A percentile compares a stretch with the other conserved stretches of the same genome.
phyloP scores from a whole-genome alignment of 768 basidiomycete species.

The Termitomyces sp. region DNA sequence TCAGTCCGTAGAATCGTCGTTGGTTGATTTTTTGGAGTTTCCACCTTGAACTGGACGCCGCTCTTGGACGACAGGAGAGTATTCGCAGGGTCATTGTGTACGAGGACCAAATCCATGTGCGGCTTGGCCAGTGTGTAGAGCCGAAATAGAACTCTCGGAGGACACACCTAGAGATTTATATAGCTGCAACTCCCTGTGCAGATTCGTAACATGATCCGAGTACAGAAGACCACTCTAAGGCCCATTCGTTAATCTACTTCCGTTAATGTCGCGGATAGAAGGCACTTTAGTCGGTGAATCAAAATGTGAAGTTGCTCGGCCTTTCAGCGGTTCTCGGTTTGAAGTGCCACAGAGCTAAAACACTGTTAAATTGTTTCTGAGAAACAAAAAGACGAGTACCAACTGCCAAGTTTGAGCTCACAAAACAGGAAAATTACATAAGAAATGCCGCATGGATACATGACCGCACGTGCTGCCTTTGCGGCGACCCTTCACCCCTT shows the following conservation, averaged over 20 bases:
- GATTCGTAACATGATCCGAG: not conserved
- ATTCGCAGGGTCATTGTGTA: slow-evolving; percentile 33
- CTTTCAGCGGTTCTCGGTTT: too few relatives aligned
- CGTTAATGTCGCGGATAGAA: not conserved
- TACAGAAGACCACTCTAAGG: not conserved
- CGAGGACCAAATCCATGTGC: slow-evolving; percentile 27
- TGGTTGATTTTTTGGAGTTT: slow-evolving; percentile 19
- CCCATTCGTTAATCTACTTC: not conserved
- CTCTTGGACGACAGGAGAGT: slow-evolving; percentile 29
- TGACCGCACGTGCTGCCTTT: too few relatives aligned
- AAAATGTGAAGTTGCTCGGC: too few relatives aligned
- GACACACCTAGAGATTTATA: not conserved
- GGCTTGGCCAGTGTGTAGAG: not conserved
- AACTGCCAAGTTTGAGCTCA: too few relatives aligned
- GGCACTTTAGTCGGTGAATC: too few relatives aligned
- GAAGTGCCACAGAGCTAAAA: too few relatives aligned
- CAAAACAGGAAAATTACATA: too few relatives aligned
- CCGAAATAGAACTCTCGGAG: not conserved
- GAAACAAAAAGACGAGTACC: too few relatives aligned
- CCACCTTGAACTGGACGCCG: slow-evolving; percentile 28
- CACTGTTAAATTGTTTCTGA: too few relatives aligned
- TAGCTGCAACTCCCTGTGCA: not conserved
- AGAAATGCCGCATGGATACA: too few relatives aligned
- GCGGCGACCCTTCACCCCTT: too few relatives aligned
- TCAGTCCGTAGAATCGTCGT: slow-evolving; percentile 27